A percentile compares a stretch with the other conserved stretches of the same genome.
Evolutionary conservation across 148 eudicot species (phyloP).

Genomic region (Fagopyrum esculentum): DNA sequence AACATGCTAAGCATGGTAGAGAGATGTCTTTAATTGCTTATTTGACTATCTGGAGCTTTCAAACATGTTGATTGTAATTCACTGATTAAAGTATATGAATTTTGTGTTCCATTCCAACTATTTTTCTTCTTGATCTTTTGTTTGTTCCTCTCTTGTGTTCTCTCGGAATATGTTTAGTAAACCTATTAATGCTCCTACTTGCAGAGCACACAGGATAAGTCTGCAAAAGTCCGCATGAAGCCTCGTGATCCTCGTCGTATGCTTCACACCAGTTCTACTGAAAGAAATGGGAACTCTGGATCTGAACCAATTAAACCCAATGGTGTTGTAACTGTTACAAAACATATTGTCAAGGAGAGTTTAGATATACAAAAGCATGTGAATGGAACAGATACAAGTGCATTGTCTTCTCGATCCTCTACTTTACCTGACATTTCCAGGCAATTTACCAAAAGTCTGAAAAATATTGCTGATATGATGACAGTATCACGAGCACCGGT

Average conservation of each 20-base stretch:
- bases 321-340: conserved; percentile 18
- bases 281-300: conserved; percentile 30
- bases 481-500: conserved; percentile 45
- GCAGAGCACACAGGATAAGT: conserved; percentile 57
- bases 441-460: conserved; percentile 63
- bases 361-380: conserved; percentile 30
- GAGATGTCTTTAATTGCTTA: not conserved
- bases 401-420: conserved; percentile 21
- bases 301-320: conserved; percentile 37
- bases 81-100: not conserved
- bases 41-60: not conserved
- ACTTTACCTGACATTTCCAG: conserved; percentile 62
- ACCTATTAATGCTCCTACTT: conserved; percentile 11
- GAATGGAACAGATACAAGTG: conserved; percentile 33
- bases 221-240: conserved; percentile 74
- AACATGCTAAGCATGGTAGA: not conserved
- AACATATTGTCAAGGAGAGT: conserved; percentile 33
- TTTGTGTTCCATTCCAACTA: not conserved
- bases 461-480: conserved; percentile 64
- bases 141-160: not conserved
- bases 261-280: conserved; percentile 38
- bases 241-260: conserved; percentile 95
- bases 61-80: not conserved
- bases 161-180: not conserved
- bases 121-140: not conserved